A percentile compares a stretch with the other conserved stretches of the same genome.
phyloP scores from a whole-genome alignment of 148 eudicot genomes.

The Hydrangea macrophylla region DNA sequence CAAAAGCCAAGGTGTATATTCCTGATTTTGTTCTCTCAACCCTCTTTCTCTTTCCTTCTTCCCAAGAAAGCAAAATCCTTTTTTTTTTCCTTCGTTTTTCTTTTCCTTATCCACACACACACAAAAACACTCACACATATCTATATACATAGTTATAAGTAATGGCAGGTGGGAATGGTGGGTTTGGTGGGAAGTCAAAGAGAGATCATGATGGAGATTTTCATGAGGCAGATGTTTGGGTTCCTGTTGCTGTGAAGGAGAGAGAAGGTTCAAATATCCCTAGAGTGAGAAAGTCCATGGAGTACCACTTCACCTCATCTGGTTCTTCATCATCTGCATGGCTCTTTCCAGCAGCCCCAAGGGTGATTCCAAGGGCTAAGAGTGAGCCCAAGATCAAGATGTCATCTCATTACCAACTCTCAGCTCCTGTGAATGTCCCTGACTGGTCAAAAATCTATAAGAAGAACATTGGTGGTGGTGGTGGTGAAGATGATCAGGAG shows the following conservation, averaged over 20 bases:
- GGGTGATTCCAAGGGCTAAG: conserved; percentile 48
- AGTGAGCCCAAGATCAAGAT: conserved; percentile 8
- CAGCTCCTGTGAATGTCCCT: conserved; percentile 64
- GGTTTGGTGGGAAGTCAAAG: conserved; percentile 9
- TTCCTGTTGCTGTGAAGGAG: conserved; percentile 26
- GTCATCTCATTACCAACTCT: conserved; percentile 35
- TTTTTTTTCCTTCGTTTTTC: too few relatives aligned
- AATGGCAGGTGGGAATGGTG: conserved; percentile 25
- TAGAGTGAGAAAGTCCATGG: conserved; percentile 16
- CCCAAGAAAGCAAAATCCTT: background rate
- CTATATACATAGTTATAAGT: conserved; percentile 7
- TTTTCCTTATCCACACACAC: too few relatives aligned
- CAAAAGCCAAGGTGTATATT: conserved; percentile 40
- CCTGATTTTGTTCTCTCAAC: conserved; percentile 24
- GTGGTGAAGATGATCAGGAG: background rate
- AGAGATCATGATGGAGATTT: conserved; percentile 59
- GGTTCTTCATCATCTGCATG: conserved; percentile 24
- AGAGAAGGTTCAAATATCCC: conserved; percentile 25
- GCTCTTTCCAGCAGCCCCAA: conserved; percentile 27
- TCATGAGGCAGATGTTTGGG: conserved; percentile 71
- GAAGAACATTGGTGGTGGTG: conserved; percentile 9
- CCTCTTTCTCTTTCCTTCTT: background rate
- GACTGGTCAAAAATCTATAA: conserved; percentile 58
- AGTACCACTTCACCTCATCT: conserved; percentile 15
- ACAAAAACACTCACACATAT: too few relatives aligned